phyloP scores from a whole-genome alignment of 345 rosid genomes.

The Citrus mangshanensis region DNA sequence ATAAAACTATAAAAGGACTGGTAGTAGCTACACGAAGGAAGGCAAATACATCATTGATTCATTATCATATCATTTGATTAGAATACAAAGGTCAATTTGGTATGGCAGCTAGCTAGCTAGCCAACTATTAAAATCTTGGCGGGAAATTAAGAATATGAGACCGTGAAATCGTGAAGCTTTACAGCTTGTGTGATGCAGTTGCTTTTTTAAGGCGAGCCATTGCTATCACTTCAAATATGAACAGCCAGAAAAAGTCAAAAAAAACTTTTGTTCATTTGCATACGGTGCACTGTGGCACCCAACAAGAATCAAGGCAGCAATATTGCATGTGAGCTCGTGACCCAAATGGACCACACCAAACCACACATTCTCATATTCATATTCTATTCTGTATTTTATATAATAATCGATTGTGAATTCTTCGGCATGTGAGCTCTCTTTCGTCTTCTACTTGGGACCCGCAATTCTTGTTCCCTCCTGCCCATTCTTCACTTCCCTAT shows the following conservation, averaged over 20 bases:
- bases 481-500: constrained; percentile 18
- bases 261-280: constrained; percentile 10
- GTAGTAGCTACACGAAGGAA: too few relatives aligned
- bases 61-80: too few relatives aligned
- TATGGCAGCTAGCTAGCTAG: background rate
- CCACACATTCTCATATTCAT: background rate
- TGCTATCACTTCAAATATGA: too few relatives aligned
- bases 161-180: constrained; percentile 16
- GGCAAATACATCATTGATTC: too few relatives aligned
- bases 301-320: background rate
- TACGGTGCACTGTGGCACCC: background rate
- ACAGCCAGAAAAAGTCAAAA: background rate
- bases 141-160: background rate
- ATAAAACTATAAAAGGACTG: too few relatives aligned
- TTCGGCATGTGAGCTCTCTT: constrained; percentile 20
- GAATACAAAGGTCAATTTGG: too few relatives aligned
- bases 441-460: constrained; percentile 10
- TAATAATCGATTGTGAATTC: too few relatives aligned
- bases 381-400: background rate
- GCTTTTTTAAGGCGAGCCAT: constrained; percentile 13
- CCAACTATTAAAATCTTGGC: background rate
- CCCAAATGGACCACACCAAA: constrained; percentile 9
- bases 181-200: constrained; percentile 15
- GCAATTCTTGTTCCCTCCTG: background rate
- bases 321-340: constrained; percentile 18